Conservation (phyloP, 129 eudicot species). For the Erigeron canadensis region DNA sequence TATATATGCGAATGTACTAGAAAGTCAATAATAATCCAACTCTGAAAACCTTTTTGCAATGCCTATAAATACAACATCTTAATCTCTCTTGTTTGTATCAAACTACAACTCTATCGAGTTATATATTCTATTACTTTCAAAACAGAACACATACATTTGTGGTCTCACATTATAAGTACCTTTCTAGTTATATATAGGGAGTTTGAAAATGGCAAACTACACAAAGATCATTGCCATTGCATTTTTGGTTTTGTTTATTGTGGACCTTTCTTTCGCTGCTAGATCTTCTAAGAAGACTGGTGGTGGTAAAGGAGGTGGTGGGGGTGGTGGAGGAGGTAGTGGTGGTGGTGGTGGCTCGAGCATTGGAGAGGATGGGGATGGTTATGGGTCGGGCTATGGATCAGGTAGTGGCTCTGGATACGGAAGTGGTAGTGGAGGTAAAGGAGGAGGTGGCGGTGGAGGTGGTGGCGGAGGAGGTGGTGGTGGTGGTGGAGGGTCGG, state of each 20-base stretch:
- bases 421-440: conserved; percentile 43
- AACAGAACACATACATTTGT: conserved; percentile 1
- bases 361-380: conserved; percentile 33
- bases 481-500: conserved; percentile 51
- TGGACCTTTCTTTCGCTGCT: conserved; percentile 58
- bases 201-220: conserved; percentile 39
- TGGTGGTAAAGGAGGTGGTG: conserved; percentile 46
- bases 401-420: conserved; percentile 62
- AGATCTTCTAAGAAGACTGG: conserved; percentile 33
- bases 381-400: conserved; percentile 47
- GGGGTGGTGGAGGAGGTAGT: conserved; percentile 54
- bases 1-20: background rate
- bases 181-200: conserved; percentile 11
- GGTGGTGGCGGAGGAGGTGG: conserved; percentile 55
- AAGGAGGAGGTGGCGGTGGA: conserved; percentile 46
- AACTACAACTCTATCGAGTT: background rate
- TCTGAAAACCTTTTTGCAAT: background rate
- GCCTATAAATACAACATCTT: background rate
- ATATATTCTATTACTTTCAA: background rate
- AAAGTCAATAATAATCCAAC: background rate
- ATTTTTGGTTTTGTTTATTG: conserved; percentile 49
- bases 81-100: background rate
- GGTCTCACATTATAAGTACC: background rate
- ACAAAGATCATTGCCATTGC: conserved; percentile 50
- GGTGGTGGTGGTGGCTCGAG: conserved; percentile 48